phyloP scores from a whole-genome alignment of 2,329 filamentous ascomycete species.

The Parastagonospora avenae region DNA sequence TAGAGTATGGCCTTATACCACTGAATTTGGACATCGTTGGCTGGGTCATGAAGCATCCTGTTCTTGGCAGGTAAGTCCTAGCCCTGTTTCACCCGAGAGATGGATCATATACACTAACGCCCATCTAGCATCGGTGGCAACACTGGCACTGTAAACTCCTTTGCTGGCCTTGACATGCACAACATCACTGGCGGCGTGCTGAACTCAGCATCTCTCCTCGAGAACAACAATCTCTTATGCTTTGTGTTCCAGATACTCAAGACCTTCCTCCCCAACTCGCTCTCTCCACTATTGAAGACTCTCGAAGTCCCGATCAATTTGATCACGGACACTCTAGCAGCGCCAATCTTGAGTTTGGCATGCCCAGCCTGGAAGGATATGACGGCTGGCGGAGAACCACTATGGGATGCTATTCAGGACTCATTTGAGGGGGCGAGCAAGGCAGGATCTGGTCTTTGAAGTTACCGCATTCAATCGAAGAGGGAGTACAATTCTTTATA shows the following conservation, averaged over 20 bases:
- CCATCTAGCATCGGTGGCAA: constrained; percentile 56
- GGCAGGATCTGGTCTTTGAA: constrained; percentile 14
- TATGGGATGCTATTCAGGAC: constrained; percentile 23
- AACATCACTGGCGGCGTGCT: constrained; percentile 33
- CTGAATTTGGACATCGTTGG: constrained; percentile 24
- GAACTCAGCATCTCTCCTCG: constrained; percentile 34
- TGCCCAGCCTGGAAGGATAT: constrained; percentile 34
- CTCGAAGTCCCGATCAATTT: constrained; percentile 28
- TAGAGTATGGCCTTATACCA: constrained; percentile 55
- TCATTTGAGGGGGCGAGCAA: constrained; percentile 14
- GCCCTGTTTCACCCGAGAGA: neutral
- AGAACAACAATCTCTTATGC: constrained; percentile 49
- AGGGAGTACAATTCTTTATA: no score
- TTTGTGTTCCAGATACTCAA: constrained; percentile 44
- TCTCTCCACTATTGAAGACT: constrained; percentile 33
- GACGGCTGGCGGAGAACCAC: constrained; percentile 13
- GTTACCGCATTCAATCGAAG: neutral
- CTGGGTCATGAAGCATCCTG: constrained; percentile 20
- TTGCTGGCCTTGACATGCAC: constrained; percentile 50
- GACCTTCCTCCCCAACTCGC: constrained; percentile 42
- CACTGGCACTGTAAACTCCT: constrained; percentile 57
- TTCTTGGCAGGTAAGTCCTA: constrained; percentile 20
- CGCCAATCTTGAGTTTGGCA: constrained; percentile 25
- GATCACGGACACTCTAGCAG: constrained; percentile 20
- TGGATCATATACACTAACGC: neutral